Conservation (phyloP, 495 filamentous ascomycete species). For the Penicillium odoratum region DNA sequence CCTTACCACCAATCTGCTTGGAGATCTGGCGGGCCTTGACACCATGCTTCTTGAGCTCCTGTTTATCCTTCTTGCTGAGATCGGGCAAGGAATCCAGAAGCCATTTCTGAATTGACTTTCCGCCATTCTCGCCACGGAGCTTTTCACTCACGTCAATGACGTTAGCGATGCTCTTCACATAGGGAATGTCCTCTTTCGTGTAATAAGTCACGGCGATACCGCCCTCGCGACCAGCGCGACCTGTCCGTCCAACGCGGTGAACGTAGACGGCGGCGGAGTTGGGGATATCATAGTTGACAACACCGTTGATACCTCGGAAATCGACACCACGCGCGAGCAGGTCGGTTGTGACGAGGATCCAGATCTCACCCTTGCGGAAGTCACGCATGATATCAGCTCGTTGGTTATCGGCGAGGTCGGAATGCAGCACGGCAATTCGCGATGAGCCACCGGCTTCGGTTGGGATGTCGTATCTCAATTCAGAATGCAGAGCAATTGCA, state of each 20-base stretch:
- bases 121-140: slow-evolving; percentile 42
- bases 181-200: slow-evolving; percentile 89
- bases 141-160: slow-evolving; percentile 84
- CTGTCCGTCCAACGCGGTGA: slow-evolving; percentile 90
- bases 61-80: slow-evolving; percentile 76
- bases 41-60: slow-evolving; percentile 77
- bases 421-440: slow-evolving; percentile 88
- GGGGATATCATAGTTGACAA: slow-evolving; percentile 96
- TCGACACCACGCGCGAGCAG: slow-evolving; percentile 88
- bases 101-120: slow-evolving; percentile 74
- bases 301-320: slow-evolving; percentile 86
- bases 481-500: slow-evolving; percentile 80
- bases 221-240: slow-evolving; percentile 81
- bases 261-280: slow-evolving; percentile 85
- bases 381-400: slow-evolving; percentile 80
- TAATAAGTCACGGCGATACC: slow-evolving; percentile 94
- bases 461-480: slow-evolving; percentile 94
- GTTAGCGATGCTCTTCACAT: slow-evolving; percentile 89
- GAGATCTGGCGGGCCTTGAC: slow-evolving; percentile 68
- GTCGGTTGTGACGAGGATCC: slow-evolving; percentile 95
- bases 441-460: slow-evolving; percentile 79
- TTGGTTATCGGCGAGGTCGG: slow-evolving; percentile 72
- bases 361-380: slow-evolving; percentile 90
- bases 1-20: slow-evolving; percentile 32
- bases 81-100: slow-evolving; percentile 83